A percentile compares a stretch with the other conserved stretches of the same genome.
phyloP scores from a whole-genome alignment of 371 early-diverging fungal genomes.

The Circinella umbellata region DNA sequence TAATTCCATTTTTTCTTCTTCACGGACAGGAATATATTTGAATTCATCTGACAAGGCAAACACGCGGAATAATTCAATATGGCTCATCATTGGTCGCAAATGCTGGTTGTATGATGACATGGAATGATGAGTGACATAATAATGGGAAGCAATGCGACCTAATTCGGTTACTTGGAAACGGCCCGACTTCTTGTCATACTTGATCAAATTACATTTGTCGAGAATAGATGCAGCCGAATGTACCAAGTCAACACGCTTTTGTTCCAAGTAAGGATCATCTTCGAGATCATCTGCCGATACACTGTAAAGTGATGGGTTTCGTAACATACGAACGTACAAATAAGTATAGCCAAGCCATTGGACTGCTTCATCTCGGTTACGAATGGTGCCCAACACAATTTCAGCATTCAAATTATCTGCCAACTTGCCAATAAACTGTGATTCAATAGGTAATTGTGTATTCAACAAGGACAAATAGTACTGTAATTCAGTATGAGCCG shows the following conservation, averaged over 20 bases:
- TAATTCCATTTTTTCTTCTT: constrained; percentile 95
- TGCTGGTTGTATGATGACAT: constrained; percentile 95
- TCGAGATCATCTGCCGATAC: constrained; percentile 72
- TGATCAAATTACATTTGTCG: constrained; percentile 88
- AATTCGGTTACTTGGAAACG: constrained; percentile 89
- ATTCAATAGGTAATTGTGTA: constrained; percentile 97
- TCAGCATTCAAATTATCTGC: constrained; percentile 97
- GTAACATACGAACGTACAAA: constrained; percentile 95
- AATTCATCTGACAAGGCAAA: constrained; percentile 95
- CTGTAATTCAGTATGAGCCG: constrained; percentile 90
- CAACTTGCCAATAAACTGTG: constrained; percentile 88
- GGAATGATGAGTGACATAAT: constrained; percentile 89
- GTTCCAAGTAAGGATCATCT: constrained; percentile 84
- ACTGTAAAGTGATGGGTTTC: constrained; percentile 86
- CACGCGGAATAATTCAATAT: constrained; percentile 91
- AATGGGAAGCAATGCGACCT: constrained; percentile 96
- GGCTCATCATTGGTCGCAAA: constrained; percentile 88
- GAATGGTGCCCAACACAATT: constrained; percentile 93
- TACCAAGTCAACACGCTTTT: constrained; percentile 88
- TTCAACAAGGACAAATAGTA: constrained; percentile 95
- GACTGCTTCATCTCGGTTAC: constrained; percentile 92
- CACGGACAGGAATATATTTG: constrained; percentile 93
- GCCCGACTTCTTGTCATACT: constrained; percentile 92
- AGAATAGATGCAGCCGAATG: constrained; percentile 87
- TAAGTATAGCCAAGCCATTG: constrained; percentile 98